Percentiles rank a stretch among this genome's conserved stretches.
Conservation (phyloP, 352 stramenopile species). For the Hyaloperonospora brassicae region DNA sequence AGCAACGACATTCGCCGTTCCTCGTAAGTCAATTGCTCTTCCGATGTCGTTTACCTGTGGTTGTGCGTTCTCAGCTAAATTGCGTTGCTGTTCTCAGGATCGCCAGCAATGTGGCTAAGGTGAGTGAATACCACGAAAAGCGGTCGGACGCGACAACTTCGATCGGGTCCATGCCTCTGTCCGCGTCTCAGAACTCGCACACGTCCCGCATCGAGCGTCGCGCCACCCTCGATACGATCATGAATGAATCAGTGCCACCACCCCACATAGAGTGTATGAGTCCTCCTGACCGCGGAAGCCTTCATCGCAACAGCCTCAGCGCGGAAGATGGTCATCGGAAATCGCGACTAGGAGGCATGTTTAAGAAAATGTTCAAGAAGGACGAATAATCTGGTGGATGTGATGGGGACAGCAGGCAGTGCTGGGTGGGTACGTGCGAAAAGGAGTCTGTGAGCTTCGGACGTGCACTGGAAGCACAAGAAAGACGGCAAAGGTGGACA, state of each 20-base stretch:
- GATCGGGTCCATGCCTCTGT: constrained; percentile 50
- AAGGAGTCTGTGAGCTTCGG: not conserved
- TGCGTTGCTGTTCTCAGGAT: constrained; percentile 6
- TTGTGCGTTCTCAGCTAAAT: constrained; percentile 9
- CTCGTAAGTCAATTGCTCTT: constrained; percentile 19
- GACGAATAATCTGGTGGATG: constrained; percentile 34
- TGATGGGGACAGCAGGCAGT: constrained; percentile 1
- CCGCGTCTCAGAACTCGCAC: constrained; percentile 32
- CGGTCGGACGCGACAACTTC: constrained; percentile 61
- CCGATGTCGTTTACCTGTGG: not conserved
- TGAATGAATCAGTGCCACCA: constrained; percentile 37
- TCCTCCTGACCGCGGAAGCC: constrained; percentile 25
- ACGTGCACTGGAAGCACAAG: constrained; percentile 7
- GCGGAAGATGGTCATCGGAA: constrained; percentile 61
- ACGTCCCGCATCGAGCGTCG: constrained; percentile 27
- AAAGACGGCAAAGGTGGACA: not conserved
- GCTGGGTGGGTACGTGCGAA: not conserved
- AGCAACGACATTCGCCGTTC: constrained; percentile 21
- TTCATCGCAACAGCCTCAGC: constrained; percentile 44
- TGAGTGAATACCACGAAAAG: constrained; percentile 30
- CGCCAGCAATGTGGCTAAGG: constrained; percentile 14
- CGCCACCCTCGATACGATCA: constrained; percentile 40
- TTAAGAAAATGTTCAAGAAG: constrained; percentile 89
- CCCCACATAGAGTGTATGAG: constrained; percentile 23
- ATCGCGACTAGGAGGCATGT: constrained; percentile 76